Conservation (phyloP, 805 yeast genomes). For the Hanseniaspora pseudoguilliermondii region DNA sequence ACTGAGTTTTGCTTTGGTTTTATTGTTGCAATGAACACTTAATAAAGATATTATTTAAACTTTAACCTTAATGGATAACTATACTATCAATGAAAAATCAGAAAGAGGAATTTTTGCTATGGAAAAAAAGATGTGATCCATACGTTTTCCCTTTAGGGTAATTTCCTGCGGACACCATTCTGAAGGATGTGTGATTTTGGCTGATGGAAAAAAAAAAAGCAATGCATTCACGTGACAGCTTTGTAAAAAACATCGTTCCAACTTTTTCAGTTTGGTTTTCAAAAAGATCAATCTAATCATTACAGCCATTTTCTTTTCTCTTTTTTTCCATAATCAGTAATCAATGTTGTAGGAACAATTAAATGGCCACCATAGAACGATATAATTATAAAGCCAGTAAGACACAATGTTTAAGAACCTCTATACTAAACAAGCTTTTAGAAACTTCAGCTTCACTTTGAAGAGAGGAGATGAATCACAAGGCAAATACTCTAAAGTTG, state of each 20-base stretch:
- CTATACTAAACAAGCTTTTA: background rate
- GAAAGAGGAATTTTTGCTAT: too few relatives aligned
- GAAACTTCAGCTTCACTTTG: background rate
- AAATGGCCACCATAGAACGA: background rate
- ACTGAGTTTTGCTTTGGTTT: background rate
- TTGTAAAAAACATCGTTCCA: background rate
- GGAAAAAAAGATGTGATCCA: too few relatives aligned
- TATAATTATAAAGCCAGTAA: too few relatives aligned
- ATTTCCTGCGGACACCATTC: background rate
- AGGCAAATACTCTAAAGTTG: conserved; percentile 20
- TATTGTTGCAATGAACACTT: background rate
- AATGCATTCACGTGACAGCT: background rate
- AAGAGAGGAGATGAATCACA: conserved; percentile 7
- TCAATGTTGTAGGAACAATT: too few relatives aligned
- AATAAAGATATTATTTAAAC: too few relatives aligned
- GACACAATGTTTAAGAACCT: background rate
- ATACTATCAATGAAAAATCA: background rate
- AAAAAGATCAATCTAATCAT: background rate
- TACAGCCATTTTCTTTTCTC: background rate
- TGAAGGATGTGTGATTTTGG: background rate
- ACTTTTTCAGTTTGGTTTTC: too few relatives aligned
- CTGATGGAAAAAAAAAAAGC: conserved; percentile 6
- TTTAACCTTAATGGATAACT: too few relatives aligned
- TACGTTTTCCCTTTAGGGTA: background rate
- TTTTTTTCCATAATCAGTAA: background rate